A percentile compares a stretch with the other conserved stretches of the same genome.
Conservation (phyloP, 441 rosid genomes). For the Pelargonium cotyledonis region DNA sequence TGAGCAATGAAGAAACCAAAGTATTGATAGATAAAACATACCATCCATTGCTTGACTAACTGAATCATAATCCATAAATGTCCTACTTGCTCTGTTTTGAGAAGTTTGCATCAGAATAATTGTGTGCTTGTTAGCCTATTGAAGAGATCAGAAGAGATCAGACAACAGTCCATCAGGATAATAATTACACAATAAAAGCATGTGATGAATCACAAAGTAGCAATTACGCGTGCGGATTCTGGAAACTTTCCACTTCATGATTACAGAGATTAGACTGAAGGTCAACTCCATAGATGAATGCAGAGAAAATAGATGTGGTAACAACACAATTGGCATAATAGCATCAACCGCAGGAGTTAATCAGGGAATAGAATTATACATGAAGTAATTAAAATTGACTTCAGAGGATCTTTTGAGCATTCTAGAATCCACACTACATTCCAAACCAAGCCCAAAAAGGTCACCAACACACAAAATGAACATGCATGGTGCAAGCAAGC, state of each 20-base stretch:
- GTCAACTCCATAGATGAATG: no score
- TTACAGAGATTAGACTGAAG: no score
- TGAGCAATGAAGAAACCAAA: neutral
- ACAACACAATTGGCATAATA: neutral
- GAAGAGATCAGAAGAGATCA: conserved; percentile 16
- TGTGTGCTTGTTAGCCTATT: conserved; percentile 91
- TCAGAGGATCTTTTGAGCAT: neutral
- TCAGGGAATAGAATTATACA: neutral
- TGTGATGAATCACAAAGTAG: neutral
- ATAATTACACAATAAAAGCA: conserved; percentile 2
- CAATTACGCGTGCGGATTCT: neutral
- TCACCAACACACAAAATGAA: neutral
- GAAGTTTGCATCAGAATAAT: conserved; percentile 84
- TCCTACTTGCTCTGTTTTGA: conserved; percentile 70
- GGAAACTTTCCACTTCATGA: neutral
- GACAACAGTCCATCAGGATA: conserved; percentile 16
- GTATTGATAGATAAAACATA: conserved; percentile 21
- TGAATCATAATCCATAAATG: conserved; percentile 92
- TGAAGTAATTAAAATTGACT: neutral
- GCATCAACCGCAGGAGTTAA: neutral
- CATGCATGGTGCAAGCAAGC: neutral
- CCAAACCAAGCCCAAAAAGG: neutral
- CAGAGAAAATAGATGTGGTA: neutral
- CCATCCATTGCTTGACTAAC: conserved; percentile 93
- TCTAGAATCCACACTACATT: neutral